These are phyloP conservation scores for Knoxdaviesia proteae DNA, from an alignment of 2,329 filamentous ascomycete genomes.

Conservation along the genomic window DNA sequence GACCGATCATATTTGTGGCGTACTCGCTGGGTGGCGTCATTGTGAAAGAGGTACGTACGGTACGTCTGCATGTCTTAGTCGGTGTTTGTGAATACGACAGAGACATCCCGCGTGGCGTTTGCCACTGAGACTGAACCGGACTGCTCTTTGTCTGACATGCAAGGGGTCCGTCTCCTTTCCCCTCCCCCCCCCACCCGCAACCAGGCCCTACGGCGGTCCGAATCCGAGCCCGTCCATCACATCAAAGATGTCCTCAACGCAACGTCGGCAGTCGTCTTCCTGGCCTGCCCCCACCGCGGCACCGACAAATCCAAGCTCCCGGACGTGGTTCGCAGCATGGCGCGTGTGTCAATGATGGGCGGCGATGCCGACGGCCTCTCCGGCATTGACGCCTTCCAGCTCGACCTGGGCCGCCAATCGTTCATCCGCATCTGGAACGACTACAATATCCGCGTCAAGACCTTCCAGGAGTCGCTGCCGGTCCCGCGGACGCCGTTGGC, in stretches of 20 bases:
- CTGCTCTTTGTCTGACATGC: no score
- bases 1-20: conserved; percentile 11
- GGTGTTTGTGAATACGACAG: no score
- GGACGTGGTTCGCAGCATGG: conserved; percentile 12
- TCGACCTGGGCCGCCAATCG: conserved; percentile 8
- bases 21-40: conserved; percentile 13
- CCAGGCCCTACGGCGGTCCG: conserved; percentile 11
- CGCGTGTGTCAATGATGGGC: conserved; percentile 6
- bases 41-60: conserved; percentile 11
- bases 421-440: conserved; percentile 12
- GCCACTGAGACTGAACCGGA: no score
- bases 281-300: conserved; percentile 12
- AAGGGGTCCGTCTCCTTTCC: no score
- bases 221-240: conserved; percentile 8
- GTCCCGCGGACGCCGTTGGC: not conserved
- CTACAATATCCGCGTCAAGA: conserved; percentile 14
- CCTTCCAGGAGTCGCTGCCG: conserved; percentile 9
- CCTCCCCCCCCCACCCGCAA: not conserved
- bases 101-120: no score
- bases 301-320: conserved; percentile 9
- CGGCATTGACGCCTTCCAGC: conserved; percentile 7
- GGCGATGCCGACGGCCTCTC: conserved; percentile 9
- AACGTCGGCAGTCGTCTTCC: conserved; percentile 10
- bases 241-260: conserved; percentile 9
- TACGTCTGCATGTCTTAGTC: no score